Evolutionary conservation across 768 basidiomycete genomes (phyloP).

Genomic region (Mycena vulgaris): DNA sequence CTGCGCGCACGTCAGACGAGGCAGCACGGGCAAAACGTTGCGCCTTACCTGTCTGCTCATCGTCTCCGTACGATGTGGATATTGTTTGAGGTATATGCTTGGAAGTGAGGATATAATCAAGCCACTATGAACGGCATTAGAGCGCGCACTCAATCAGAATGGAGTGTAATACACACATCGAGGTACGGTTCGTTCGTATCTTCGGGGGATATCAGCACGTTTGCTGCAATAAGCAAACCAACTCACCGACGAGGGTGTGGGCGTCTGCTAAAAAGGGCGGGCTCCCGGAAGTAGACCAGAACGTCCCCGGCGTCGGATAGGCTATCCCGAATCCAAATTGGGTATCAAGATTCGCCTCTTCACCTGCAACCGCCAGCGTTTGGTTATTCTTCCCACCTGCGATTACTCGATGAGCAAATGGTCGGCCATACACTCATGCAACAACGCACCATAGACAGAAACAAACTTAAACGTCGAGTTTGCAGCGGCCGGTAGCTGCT

Average conservation of each 20-base stretch:
- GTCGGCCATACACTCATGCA: conserved; percentile 1
- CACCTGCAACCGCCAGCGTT: conserved; percentile 64
- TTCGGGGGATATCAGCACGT: conserved; percentile 1
- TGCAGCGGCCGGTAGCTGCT: conserved; percentile 64
- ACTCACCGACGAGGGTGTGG: conserved; percentile 46
- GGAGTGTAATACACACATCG: conserved; percentile 50
- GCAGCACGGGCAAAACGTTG: not conserved
- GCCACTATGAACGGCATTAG: conserved; percentile 64
- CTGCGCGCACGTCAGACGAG: conserved; percentile 44
- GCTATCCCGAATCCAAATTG: conserved; percentile 79
- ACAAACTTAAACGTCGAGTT: conserved; percentile 67
- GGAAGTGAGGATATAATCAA: conserved; percentile 69
- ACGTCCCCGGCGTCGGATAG: conserved; percentile 71
- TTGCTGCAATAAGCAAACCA: too few relatives aligned
- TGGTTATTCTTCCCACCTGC: conserved; percentile 77
- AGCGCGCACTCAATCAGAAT: not conserved
- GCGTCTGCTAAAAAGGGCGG: conserved; percentile 72
- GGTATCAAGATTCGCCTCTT: conserved; percentile 78
- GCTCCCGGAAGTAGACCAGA: conserved; percentile 74
- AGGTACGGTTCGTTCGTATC: conserved; percentile 67
- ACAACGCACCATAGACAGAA: conserved; percentile 67
- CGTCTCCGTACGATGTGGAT: conserved; percentile 81
- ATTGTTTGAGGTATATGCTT: conserved; percentile 69
- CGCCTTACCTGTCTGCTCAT: conserved; percentile 76
- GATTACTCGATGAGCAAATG: conserved; percentile 29